Percentiles rank a stretch among this genome's conserved stretches.
Evolutionary conservation across 257 asterid genomes (phyloP).

Genomic region (Lantana camara): DNA sequence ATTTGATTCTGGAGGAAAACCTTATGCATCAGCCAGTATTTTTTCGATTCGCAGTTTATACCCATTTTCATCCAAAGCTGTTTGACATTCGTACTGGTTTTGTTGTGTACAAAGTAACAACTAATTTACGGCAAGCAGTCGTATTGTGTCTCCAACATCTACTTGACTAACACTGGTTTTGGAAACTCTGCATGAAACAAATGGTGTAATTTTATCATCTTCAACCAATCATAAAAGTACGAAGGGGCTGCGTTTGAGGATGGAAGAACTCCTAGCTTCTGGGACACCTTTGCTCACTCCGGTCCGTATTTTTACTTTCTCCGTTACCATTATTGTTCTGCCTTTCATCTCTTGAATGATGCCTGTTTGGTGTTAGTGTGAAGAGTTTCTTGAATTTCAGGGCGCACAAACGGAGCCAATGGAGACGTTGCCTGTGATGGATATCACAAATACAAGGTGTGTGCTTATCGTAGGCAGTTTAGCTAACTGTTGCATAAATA

Average conservation of each 20-base stretch:
- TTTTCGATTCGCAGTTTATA: too few species aligned
- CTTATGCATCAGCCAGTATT: too few species aligned
- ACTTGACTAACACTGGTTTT: background rate
- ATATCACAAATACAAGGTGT: conserved; percentile 54
- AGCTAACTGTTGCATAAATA: conserved; percentile 35
- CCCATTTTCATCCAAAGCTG: too few species aligned
- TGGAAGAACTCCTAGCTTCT: conserved; percentile 56
- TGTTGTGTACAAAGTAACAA: background rate
- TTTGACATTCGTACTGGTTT: background rate
- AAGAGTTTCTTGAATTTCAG: conserved; percentile 31
- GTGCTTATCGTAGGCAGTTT: conserved; percentile 38
- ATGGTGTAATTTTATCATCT: background rate
- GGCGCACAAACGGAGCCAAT: conserved; percentile 34
- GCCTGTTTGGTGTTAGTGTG: background rate
- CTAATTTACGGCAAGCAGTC: background rate
- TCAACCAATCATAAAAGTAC: conserved; percentile 18
- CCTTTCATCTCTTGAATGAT: background rate
- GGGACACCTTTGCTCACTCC: conserved; percentile 47
- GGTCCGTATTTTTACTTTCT: conserved; percentile 10
- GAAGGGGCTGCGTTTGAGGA: conserved; percentile 57
- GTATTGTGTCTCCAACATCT: too few species aligned
- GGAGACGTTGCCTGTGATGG: conserved; percentile 49
- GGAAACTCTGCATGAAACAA: background rate
- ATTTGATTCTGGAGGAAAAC: too few species aligned
- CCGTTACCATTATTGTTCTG: background rate